phyloP scores from a whole-genome alignment of 768 basidiomycete species.

The Serendipita vermifera region DNA sequence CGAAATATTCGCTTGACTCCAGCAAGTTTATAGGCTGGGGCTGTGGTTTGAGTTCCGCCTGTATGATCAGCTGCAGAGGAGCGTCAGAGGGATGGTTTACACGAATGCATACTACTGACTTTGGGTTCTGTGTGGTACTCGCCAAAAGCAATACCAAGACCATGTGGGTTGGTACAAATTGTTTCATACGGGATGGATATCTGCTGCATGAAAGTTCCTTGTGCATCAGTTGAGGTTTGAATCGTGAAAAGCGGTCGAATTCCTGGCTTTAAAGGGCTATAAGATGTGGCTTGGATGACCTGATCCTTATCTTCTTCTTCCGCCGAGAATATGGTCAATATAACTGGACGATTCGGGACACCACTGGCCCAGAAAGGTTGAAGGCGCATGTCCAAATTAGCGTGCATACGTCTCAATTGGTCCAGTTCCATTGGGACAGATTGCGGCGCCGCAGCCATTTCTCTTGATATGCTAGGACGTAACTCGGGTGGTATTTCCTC shows the following conservation, averaged over 20 bases:
- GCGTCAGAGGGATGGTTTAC: constrained; percentile 6
- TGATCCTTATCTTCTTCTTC: constrained; percentile 20
- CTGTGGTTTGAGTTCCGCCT: constrained; percentile 35
- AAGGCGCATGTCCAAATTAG: constrained; percentile 64
- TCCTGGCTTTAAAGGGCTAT: constrained; percentile 20
- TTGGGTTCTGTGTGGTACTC: constrained; percentile 28
- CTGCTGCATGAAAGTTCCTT: constrained; percentile 60
- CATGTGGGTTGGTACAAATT: constrained; percentile 47
- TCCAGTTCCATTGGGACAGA: constrained; percentile 10
- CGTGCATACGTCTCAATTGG: constrained; percentile 44
- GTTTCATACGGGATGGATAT: constrained; percentile 57
- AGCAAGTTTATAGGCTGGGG: constrained; percentile 24
- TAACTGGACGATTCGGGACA: constrained; percentile 47
- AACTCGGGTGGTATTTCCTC: not conserved
- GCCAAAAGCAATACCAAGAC: constrained; percentile 44
- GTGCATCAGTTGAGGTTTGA: constrained; percentile 43
- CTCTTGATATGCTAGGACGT: not conserved
- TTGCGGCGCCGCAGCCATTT: constrained; percentile 7
- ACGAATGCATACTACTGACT: constrained; percentile 45
- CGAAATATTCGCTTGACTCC: not conserved
- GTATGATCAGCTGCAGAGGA: constrained; percentile 12
- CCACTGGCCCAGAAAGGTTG: constrained; percentile 72
- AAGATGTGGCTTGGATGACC: constrained; percentile 12
- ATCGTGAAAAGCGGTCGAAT: constrained; percentile 33
- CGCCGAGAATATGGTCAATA: constrained; percentile 45